Evolutionary conservation across 768 basidiomycete genomes (phyloP).

Genomic region (Trametes sanguinea): DNA sequence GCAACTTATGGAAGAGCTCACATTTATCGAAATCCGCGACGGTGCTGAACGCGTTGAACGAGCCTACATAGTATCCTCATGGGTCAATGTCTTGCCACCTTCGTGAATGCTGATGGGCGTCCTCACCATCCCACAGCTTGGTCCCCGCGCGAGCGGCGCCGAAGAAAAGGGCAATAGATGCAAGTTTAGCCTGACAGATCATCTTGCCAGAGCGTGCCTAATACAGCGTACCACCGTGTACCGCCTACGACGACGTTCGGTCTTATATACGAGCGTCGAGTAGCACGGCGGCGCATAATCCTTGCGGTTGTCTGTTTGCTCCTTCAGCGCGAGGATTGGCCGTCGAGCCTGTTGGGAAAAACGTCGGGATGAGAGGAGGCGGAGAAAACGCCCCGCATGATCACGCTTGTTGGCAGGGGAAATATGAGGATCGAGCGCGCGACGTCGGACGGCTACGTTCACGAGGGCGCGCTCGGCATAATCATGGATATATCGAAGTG

Average conservation of each 20-base stretch:
- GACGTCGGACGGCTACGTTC: conserved; percentile 28
- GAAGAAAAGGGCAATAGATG: conserved; percentile 25
- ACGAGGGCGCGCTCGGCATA: conserved; percentile 25
- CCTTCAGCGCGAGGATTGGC: conserved; percentile 17
- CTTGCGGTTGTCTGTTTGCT: neutral
- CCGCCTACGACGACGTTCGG: neutral
- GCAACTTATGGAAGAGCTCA: conserved; percentile 26
- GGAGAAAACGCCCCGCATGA: conserved; percentile 22
- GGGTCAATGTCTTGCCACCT: too few relatives aligned
- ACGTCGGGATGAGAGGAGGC: conserved; percentile 9
- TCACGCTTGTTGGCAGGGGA: conserved; percentile 1
- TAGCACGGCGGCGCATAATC: neutral
- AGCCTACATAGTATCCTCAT: conserved; percentile 17
- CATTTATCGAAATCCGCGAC: conserved; percentile 55
- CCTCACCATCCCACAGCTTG: conserved; percentile 50
- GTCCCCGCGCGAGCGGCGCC: conserved; percentile 47
- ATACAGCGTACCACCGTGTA: neutral
- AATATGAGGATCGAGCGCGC: neutral
- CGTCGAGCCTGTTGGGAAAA: conserved; percentile 9
- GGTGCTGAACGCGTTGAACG: conserved; percentile 50
- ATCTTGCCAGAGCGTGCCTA: conserved; percentile 24
- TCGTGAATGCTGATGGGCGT: too few relatives aligned
- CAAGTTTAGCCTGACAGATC: conserved; percentile 33
- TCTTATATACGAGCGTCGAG: too few relatives aligned
- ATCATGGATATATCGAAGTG: conserved; percentile 26